Base-by-base conservation (phyloP, 2,329 filamentous ascomycete species). In the Colletotrichum liaoningense region DNA sequence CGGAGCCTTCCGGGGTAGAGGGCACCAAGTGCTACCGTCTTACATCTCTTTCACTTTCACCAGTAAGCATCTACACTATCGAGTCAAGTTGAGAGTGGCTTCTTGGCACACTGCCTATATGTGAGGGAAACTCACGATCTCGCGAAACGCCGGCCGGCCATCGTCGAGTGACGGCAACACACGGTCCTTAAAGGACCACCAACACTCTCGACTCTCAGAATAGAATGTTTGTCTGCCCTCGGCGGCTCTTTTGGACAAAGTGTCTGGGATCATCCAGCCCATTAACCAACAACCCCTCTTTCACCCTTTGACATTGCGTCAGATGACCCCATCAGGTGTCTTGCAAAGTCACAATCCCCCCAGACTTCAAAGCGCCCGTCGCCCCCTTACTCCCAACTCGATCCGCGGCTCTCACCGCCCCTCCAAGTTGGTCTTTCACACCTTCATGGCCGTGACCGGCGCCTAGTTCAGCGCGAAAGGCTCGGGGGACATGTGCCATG, bases 241-340 rank as follows among this genome's bases (percentile, higher is more conserved):
- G 24, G n/a, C 28, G 42, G 24, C 33, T 38, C 19, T n/a, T 30
- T 30, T 11, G 16, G 16, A 42, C 30, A 7, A 28, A 35, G 35
- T 65, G 56, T 24, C 19, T 22, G n/a, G 46, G 58, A 28, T 49
- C 26, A 22, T 54, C 22, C 3, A 22, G 30, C 11, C 28, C 46
- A 69, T 8, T 38, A 24, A 63, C 59, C 24, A 49, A 63, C n/a
- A 59, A 38, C 38, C 52, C 49, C 63, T 63, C 35, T 14, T 26
- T 16, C 33, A 28, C 26, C 42, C 57, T 58, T 54, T 46, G 30
- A 33, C 66, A 26, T 38, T 38, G 58, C 54, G 54, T 69, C 69
- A 72, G 65, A 64, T 69, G 59, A 69, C 66, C 66, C 64, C 66
- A 28, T 64, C 26, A 42, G 64, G 60, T 70, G 70, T 69, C 59